phyloP scores from a whole-genome alignment of 2,329 filamentous ascomycete genomes.

The Colletotrichum caudatum region DNA sequence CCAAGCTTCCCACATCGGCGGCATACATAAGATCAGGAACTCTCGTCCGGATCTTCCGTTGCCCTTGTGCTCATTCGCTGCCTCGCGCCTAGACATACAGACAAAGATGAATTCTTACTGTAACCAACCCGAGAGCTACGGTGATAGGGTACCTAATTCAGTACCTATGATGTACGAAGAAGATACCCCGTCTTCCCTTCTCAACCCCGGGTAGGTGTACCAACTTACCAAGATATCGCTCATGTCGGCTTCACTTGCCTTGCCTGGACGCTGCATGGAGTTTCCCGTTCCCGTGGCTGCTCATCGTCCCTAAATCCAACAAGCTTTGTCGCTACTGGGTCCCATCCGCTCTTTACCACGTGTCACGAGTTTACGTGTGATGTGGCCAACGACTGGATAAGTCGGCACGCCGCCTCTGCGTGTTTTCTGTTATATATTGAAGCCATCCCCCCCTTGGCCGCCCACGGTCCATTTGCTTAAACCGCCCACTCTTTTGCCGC shows the following conservation, averaged over 20 bases:
- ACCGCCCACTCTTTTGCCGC: neutral
- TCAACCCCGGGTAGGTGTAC: neutral
- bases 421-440: conserved; percentile 21
- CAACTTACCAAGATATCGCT: conserved; percentile 26
- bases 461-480: neutral
- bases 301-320: conserved; percentile 16
- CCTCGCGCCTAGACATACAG: neutral
- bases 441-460: neutral
- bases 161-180: conserved; percentile 15
- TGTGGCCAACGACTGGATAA: conserved; percentile 27
- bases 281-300: conserved; percentile 1
- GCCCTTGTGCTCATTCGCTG: neutral
- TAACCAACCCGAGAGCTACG: neutral
- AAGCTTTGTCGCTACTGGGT: conserved; percentile 13
- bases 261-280: neutral
- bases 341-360: conserved; percentile 6
- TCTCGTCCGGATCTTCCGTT: neutral
- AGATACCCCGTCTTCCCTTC: neutral
- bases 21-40: neutral
- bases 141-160: neutral
- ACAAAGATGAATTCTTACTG: neutral
- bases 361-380: conserved; percentile 1
- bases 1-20: neutral
- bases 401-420: conserved; percentile 21
- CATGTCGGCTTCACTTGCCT: conserved; percentile 19